Percentiles rank a stretch among this genome's conserved stretches.
These are phyloP conservation scores for Malassezia arunalokei DNA, from an alignment of 1,284 basidiomycete genomes.

Conservation along the genomic window DNA sequence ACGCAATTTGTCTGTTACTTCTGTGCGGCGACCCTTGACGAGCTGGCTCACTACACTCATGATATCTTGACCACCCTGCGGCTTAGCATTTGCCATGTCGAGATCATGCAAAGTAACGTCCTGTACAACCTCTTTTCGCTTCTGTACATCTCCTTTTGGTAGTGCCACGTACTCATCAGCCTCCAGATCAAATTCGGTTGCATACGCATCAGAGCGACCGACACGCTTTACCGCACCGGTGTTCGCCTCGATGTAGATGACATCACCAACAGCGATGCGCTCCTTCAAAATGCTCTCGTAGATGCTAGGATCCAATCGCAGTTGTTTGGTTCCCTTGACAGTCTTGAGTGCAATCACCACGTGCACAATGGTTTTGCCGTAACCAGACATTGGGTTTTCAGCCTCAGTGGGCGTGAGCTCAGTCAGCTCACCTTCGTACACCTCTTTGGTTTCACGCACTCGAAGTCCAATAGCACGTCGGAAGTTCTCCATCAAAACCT, in stretches of 20 bases:
- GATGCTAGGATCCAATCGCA: constrained; percentile 83
- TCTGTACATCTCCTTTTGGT: constrained; percentile 96
- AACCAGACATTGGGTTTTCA: constrained; percentile 55
- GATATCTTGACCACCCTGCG: constrained; percentile 87
- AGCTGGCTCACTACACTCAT: constrained; percentile 98
- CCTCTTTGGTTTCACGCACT: constrained; percentile 75
- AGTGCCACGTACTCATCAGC: constrained; percentile 95
- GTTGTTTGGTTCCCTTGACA: constrained; percentile 93
- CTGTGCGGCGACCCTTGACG: constrained; percentile 83
- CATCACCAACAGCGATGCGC: constrained; percentile 89
- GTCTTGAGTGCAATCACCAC: constrained; percentile 94
- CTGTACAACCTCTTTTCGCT: constrained; percentile 91
- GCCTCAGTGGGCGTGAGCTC: constrained; percentile 77
- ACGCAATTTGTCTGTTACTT: constrained; percentile 90
- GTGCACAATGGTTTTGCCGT: constrained; percentile 95
- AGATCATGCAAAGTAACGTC: constrained; percentile 93
- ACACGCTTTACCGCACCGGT: constrained; percentile 96
- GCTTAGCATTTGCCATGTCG: constrained; percentile 90
- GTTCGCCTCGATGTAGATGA: constrained; percentile 87
- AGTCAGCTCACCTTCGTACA: constrained; percentile 96
- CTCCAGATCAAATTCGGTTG: constrained; percentile 95
- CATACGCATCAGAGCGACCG: constrained; percentile 91
- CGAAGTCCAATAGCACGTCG: constrained; percentile 76
- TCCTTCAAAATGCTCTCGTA: constrained; percentile 97
- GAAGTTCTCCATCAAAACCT: constrained; percentile 91